Percentiles rank a stretch among this genome's conserved stretches.
These are phyloP conservation scores for Candida pseudoviswanathii DNA, from an alignment of 1,139 yeast genomes.

Conservation along the genomic window DNA sequence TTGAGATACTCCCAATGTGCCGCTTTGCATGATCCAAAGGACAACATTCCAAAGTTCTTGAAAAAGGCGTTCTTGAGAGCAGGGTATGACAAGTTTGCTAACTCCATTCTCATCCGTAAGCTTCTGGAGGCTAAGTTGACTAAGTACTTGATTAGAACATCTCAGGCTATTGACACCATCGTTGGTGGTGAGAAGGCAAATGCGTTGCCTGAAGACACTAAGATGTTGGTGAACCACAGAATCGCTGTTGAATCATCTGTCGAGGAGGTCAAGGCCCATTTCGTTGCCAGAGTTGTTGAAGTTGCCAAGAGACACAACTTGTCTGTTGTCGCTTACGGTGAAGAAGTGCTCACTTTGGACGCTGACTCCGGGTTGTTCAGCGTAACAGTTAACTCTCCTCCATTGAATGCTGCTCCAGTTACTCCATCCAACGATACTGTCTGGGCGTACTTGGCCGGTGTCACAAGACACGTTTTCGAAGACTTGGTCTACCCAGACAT, in stretches of 20 bases:
- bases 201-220: slow-evolving; percentile 43
- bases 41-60: slow-evolving; percentile 21
- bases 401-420: slow-evolving; percentile 38
- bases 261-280: slow-evolving; percentile 25
- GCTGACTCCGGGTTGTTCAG: slow-evolving; percentile 27
- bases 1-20: slow-evolving; percentile 37
- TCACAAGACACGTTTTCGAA: slow-evolving; percentile 47
- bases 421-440: slow-evolving; percentile 40
- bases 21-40: slow-evolving; percentile 33
- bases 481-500: slow-evolving; percentile 39
- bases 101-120: slow-evolving; percentile 26
- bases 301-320: slow-evolving; percentile 34
- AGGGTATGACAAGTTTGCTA: slow-evolving; percentile 35
- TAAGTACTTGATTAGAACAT: slow-evolving; percentile 34
- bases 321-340: slow-evolving; percentile 25
- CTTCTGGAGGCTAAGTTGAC: slow-evolving; percentile 20
- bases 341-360: slow-evolving; percentile 20
- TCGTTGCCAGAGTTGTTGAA: slow-evolving; percentile 21
- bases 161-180: slow-evolving; percentile 41
- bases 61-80: slow-evolving; percentile 36
- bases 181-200: slow-evolving; percentile 43
- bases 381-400: slow-evolving; percentile 17
- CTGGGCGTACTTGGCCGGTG: slow-evolving; percentile 45
- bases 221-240: slow-evolving; percentile 36
- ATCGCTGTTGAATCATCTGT: slow-evolving; percentile 27